Evolutionary conservation across 108 stramenopile genomes (phyloP), one percentile per base, ranked within the genome.

Genomic region (Bacterosira constricta): DNA sequence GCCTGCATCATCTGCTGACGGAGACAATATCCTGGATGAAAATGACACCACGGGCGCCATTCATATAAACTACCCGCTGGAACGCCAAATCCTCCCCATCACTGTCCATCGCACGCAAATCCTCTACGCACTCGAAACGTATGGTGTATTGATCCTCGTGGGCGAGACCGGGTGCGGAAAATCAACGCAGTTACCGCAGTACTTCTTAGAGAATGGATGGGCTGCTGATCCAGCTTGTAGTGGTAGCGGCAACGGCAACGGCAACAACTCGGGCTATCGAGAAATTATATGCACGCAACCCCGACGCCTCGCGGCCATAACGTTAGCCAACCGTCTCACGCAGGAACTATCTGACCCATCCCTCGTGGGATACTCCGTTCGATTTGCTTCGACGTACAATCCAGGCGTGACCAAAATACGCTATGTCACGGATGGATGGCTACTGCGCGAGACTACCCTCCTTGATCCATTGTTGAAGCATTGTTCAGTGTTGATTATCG

Each of bases 161-260:
- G 98, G 98, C 26, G 98, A 97, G 75, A 98, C 99, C 1, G 96
- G 96, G 49, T 85, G 78, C 45, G 99, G 98, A 11, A 99, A 99
- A 69, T 84, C 77, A 21, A 99, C 99, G 0, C 97, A 98, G 70
- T 66, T 99, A 29, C 98, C 97, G 8, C 96, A 95, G 69, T 99
- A 86, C 63, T 73, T 99, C 34, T 81, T 69, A 29, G 95, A 97
- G 65, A 88, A 90, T 63, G 93, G 96, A 56, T 96, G 93, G 93
- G 78, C 88, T 32, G 88, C 79, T 21, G 70, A 84, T 37, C 18
- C 44, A n/a, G n/a, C n/a, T n/a, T n/a, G n/a, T 59, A 11, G 20
- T 27, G 44, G 47, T 69, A 45, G 27, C 25, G 15, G 11, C 35
- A n/a, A 27, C 36, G n/a, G 35, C 21, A 9, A 45, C 18, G 15